Percentiles rank a stretch among this genome's conserved stretches.
Conservation (phyloP, 129 eudicot genomes). For the Glebionis coronaria region DNA sequence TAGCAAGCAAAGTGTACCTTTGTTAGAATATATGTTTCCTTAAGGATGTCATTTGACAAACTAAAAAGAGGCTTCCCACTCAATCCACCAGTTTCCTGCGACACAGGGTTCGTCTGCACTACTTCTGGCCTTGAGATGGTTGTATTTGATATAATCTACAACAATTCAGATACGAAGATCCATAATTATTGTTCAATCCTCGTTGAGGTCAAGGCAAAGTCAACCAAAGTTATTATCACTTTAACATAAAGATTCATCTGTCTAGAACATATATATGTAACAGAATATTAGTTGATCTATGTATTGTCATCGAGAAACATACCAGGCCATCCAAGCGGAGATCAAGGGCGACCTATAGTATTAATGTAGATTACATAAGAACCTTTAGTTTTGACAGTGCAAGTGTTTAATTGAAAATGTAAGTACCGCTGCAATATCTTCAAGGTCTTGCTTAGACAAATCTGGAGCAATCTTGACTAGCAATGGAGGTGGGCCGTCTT, state of each 20-base stretch:
- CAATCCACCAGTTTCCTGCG: conserved; percentile 86
- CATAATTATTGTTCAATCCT: background rate
- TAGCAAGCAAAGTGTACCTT: conserved; percentile 47
- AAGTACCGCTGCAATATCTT: conserved; percentile 94
- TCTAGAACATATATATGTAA: background rate
- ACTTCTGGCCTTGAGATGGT: conserved; percentile 84
- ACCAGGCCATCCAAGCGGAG: conserved; percentile 96
- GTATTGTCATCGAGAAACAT: conserved; percentile 23
- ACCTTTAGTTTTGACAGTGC: conserved; percentile 11
- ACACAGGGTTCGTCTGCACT: conserved; percentile 55
- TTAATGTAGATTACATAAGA: conserved; percentile 22
- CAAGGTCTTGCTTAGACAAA: conserved; percentile 92
- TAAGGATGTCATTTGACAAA: conserved; percentile 67
- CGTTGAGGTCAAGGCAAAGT: conserved; percentile 2
- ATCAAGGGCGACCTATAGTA: conserved; percentile 88
- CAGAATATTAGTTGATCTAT: conserved; percentile 5
- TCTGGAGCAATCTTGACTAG: conserved; percentile 99
- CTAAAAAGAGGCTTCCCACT: conserved; percentile 94
- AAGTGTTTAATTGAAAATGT: conserved; percentile 15
- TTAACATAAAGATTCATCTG: background rate
- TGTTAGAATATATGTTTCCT: conserved; percentile 83
- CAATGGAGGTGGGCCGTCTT: conserved; percentile 97
- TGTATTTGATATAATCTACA: conserved; percentile 91
- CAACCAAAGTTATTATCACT: background rate
- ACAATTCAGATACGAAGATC: conserved; percentile 17